These are phyloP conservation scores for Exobasidium rhododendri DNA, from an alignment of 1,284 basidiomycete species.

Conservation along the genomic window DNA sequence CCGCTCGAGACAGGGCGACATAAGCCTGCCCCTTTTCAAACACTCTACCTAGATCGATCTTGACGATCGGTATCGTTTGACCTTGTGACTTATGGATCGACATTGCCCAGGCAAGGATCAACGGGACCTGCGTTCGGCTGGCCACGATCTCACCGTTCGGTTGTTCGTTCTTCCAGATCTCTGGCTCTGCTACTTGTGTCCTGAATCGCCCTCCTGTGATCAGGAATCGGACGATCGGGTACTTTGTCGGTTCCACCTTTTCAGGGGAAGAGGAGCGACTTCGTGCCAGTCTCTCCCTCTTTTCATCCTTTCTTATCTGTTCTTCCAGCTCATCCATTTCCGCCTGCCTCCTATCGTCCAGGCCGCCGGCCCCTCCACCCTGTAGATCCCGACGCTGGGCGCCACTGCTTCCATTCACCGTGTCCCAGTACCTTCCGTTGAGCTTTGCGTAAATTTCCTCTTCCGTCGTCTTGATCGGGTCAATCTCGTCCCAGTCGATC, in stretches of 20 bases:
- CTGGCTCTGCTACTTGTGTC: constrained; percentile 39
- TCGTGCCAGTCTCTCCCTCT: not conserved
- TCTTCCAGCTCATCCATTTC: constrained; percentile 2
- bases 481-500: constrained; percentile 59
- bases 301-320: constrained; percentile 3
- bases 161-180: constrained; percentile 56
- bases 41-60: constrained; percentile 45
- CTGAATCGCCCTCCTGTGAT: constrained; percentile 31
- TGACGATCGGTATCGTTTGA: constrained; percentile 49
- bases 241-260: constrained; percentile 19
- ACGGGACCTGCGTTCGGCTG: constrained; percentile 45
- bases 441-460: constrained; percentile 4
- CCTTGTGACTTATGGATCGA: constrained; percentile 55
- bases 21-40: constrained; percentile 69
- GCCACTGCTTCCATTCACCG: not conserved
- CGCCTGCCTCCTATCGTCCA: not conserved
- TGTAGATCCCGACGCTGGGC: not conserved
- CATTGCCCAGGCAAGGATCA: constrained; percentile 53
- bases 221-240: constrained; percentile 48
- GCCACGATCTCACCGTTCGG: constrained; percentile 53
- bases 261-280: constrained; percentile 12
- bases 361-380: not conserved
- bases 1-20: constrained; percentile 91
- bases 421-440: not conserved
- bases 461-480: constrained; percentile 1